A percentile compares a stretch with the other conserved stretches of the same genome.
These are phyloP conservation scores for Thymus mandschuricus DNA, from an alignment of 257 asterid genomes.

Conservation along the genomic window DNA sequence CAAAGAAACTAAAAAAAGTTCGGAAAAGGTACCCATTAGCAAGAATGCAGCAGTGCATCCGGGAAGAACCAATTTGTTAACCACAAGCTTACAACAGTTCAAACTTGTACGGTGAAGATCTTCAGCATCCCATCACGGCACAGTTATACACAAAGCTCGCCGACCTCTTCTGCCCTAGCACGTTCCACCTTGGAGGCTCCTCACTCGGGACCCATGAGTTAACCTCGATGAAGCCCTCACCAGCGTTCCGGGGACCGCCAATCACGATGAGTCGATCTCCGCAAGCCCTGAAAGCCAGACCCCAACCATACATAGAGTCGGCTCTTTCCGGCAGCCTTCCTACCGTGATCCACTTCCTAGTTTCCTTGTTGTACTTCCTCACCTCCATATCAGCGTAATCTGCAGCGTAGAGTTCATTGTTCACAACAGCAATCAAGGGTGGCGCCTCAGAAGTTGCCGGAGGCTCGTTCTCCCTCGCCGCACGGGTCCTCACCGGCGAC, in stretches of 20 bases:
- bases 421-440: conserved; percentile 82
- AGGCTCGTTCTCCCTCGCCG: conserved; percentile 37
- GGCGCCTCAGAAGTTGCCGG: conserved; percentile 76
- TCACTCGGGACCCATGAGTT: conserved; percentile 76
- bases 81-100: conserved; percentile 35
- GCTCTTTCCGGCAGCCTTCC: conserved; percentile 79
- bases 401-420: conserved; percentile 76
- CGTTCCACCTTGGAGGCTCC: conserved; percentile 66
- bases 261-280: conserved; percentile 77
- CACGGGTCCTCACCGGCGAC: conserved; percentile 57
- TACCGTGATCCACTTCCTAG: conserved; percentile 50
- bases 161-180: conserved; percentile 79
- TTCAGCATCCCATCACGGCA: conserved; percentile 99
- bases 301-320: conserved; percentile 84
- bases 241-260: conserved; percentile 68
- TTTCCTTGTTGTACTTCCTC: conserved; percentile 56
- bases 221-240: conserved; percentile 72
- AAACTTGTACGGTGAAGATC: conserved; percentile 28
- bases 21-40: conserved; percentile 70
- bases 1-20: conserved; percentile 43
- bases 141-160: conserved; percentile 94
- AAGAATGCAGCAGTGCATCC: conserved; percentile 54
- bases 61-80: conserved; percentile 50
- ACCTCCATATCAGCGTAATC: conserved; percentile 69
- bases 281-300: conserved; percentile 86